Percentiles rank a stretch among this genome's conserved stretches.
Evolutionary conservation across 225 moss, liverwort and hornwort species (phyloP).

Genomic region (Rhytidiadelphus loreus): DNA sequence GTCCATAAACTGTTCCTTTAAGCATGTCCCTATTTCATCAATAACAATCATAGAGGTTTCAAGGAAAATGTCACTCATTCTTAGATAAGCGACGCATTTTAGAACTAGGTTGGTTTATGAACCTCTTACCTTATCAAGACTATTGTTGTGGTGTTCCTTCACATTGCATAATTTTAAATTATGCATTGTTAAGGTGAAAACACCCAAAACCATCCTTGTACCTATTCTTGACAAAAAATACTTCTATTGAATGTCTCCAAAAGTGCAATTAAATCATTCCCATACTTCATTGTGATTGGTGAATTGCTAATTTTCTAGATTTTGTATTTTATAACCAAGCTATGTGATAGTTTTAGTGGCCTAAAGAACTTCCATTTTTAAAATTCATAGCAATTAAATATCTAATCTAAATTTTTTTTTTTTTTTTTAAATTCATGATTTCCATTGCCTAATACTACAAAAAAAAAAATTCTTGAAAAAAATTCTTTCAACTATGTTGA

Average conservation of each 20-base stretch:
- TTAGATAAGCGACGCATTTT: not conserved
- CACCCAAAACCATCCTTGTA: accelerated
- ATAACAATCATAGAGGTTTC: not conserved
- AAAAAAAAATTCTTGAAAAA: not conserved
- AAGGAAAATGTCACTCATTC: not conserved
- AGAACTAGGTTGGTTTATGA: accelerated
- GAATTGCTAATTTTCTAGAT: accelerated
- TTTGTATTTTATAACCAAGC: not conserved
- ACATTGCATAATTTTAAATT: not conserved
- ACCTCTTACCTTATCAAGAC: not conserved
- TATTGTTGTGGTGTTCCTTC: not conserved
- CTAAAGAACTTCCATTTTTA: accelerated
- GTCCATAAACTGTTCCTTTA: accelerated
- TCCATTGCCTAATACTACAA: not conserved
- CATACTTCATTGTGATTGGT: accelerated
- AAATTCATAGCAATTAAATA: not conserved
- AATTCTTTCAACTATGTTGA: not conserved
- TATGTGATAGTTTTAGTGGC: not conserved
- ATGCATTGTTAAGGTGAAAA: not conserved
- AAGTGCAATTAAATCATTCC: not conserved
- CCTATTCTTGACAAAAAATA: not conserved
- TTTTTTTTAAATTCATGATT: not conserved
- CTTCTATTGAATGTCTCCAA: not conserved
- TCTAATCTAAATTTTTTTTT: not conserved
- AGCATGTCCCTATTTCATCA: not conserved